Base-by-base conservation (phyloP, 73 alveolate species). In the Paramecium sexaurelia region DNA sequence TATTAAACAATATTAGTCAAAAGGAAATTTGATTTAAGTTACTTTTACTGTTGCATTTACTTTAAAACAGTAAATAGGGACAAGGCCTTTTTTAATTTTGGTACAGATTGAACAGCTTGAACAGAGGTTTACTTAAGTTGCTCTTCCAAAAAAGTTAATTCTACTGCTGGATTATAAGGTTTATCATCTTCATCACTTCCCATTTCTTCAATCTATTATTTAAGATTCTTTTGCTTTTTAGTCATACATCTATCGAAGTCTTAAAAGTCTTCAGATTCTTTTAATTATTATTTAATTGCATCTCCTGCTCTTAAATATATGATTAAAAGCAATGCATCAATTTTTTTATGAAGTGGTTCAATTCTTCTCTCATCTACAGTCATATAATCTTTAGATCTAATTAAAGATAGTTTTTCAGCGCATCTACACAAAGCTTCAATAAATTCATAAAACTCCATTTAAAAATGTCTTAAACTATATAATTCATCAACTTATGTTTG, bases 401-500 rank as follows among this genome's bases (percentile, higher is more conserved):
- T 39, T 8, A 88, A n/a, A 4, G 91, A 69, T 55, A 90, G 55
- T 29, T 92, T 85, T 75, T 94, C 97, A 37, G 97, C 97, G 39
- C 90, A 56, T 35, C 97, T 85, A 15, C 94, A 94, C n/a, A 94
- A 51, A 8, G 97, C 97, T 57, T 94, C 97, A n/a, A 94, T 20
- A 29, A 94, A 94, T 55, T 94, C 97, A 55, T 85, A 55, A 91
- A 84, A 92, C 19, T 55, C 61, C 94, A 92, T 92, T 75, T 94
- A 83, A 40, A 94, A 89, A 92, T 94, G 95, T 39, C 92, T 75
- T 37, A 75, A 41, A 22, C 32, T 36, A 43, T 92, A 57, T 17
- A 92, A 55, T 71, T 94, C 97, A 85, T 94, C 92, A 29, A 94
- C 75, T 43, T 85, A 33, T 15, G 95, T 87, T 92, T 75, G 85